A percentile compares a stretch with the other conserved stretches of the same genome.
Conservation (phyloP, 495 filamentous ascomycete genomes). For the Tuber calosporum region DNA sequence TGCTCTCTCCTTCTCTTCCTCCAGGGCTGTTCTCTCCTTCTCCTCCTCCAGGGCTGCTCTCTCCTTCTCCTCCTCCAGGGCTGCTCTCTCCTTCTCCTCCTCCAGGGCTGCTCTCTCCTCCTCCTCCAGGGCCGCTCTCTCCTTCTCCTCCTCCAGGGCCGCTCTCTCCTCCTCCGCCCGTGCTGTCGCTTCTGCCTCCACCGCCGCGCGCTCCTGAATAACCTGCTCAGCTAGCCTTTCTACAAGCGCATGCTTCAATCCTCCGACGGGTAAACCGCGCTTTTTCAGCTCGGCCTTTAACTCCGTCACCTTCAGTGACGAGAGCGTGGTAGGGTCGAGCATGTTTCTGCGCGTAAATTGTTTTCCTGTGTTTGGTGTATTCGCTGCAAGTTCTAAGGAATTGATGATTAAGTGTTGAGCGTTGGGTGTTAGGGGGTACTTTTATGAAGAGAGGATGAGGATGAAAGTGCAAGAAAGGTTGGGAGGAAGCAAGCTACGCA, state of each 20-base stretch:
- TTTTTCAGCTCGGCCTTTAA: conserved; percentile 54
- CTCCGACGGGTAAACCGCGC: conserved; percentile 50
- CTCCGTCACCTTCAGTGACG: conserved; percentile 52
- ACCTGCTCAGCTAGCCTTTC: conserved; percentile 46
- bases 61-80: conserved; percentile 16
- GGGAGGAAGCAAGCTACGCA: conserved; percentile 4
- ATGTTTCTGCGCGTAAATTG: conserved; percentile 44
- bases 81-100: conserved; percentile 21
- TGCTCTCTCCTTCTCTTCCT: conserved; percentile 19
- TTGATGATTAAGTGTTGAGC: neutral
- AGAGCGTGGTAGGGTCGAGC: conserved; percentile 50
- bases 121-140: no score
- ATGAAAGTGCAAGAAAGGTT: neutral
- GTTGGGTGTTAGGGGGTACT: neutral
- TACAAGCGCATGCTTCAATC: conserved; percentile 54
- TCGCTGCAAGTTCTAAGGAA: neutral
- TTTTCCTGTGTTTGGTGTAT: neutral
- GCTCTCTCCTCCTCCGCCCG: conserved; percentile 22
- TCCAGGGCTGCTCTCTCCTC: no score
- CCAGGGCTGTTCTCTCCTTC: no score
- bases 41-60: neutral
- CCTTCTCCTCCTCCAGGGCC: conserved; percentile 10
- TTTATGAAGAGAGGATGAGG: neutral
- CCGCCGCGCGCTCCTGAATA: conserved; percentile 40
- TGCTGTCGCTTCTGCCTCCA: conserved; percentile 11